Conservation (phyloP, 306 rosid species). For the Comarum palustre region DNA sequence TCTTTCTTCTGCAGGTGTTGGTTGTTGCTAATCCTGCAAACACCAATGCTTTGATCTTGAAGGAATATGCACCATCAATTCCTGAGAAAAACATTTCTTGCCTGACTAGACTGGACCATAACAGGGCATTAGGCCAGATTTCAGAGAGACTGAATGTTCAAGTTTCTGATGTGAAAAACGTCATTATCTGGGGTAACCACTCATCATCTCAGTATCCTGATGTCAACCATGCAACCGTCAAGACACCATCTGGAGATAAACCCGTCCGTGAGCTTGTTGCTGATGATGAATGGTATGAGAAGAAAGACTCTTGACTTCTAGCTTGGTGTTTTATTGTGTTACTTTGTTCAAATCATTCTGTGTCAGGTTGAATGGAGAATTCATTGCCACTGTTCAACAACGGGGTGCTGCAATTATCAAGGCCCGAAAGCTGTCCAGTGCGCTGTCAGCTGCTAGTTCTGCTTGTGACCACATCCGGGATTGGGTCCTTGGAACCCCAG, state of each 20-base stretch:
- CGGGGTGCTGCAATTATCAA: conserved; percentile 99
- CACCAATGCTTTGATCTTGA: conserved; percentile 95
- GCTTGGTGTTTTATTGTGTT: neutral
- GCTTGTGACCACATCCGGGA: conserved; percentile 98
- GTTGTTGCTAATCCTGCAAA: conserved; percentile 99
- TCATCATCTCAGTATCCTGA: conserved; percentile 97
- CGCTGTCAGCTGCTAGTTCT: conserved; percentile 92
- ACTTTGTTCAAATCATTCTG: conserved; percentile 1
- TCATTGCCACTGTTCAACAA: conserved; percentile 93
- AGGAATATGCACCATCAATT: conserved; percentile 93
- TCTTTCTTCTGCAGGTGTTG: conserved; percentile 63
- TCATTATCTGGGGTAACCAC: conserved; percentile 95
- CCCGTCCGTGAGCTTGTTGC: conserved; percentile 71
- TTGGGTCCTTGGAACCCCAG: conserved; percentile 97
- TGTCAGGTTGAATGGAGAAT: conserved; percentile 81
- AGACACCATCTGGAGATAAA: conserved; percentile 69
- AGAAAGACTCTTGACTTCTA: neutral
- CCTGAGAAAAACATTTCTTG: conserved; percentile 83
- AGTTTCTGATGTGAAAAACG: conserved; percentile 90
- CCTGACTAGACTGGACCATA: conserved; percentile 93
- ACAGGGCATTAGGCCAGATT: conserved; percentile 95
- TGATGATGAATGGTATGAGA: conserved; percentile 75
- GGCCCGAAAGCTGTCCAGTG: conserved; percentile 93
- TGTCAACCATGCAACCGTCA: conserved; percentile 89
- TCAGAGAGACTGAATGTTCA: conserved; percentile 79